A percentile compares a stretch with the other conserved stretches of the same genome.
Evolutionary conservation across 2,329 filamentous ascomycete genomes (phyloP).

Genomic region (Ophiosphaerella herpotricha): DNA sequence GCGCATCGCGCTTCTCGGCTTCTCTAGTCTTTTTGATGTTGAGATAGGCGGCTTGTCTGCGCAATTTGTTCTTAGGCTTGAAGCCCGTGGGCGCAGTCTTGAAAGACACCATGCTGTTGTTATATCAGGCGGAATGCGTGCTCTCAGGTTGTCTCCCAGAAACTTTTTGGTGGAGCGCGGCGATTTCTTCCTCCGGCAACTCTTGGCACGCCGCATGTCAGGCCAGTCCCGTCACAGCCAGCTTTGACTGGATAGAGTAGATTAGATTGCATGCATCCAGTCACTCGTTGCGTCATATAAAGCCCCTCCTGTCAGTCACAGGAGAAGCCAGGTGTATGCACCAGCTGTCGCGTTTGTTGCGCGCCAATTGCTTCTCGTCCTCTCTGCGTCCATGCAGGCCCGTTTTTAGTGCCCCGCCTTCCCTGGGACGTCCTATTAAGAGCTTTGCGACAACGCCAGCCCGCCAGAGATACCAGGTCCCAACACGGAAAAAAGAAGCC

Average conservation of each 20-base stretch:
- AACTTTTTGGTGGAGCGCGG: constrained; percentile 24
- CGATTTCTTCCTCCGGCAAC: constrained; percentile 15
- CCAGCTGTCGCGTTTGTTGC: constrained; percentile 45
- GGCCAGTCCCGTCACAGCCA: constrained; percentile 11
- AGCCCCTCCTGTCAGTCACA: constrained; percentile 1
- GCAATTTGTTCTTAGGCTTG: constrained; percentile 75
- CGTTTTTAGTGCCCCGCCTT: constrained; percentile 41
- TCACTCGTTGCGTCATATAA: neutral
- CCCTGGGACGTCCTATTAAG: constrained; percentile 35
- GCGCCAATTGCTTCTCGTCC: constrained; percentile 39
- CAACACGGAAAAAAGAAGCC: constrained; percentile 32
- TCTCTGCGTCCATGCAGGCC: constrained; percentile 27
- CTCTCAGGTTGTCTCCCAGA: neutral
- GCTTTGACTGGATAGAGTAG: constrained; percentile 3
- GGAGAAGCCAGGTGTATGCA: constrained; percentile 43
- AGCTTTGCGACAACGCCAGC: constrained; percentile 41
- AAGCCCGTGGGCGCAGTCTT: constrained; percentile 54
- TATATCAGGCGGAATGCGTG: neutral
- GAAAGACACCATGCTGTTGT: constrained; percentile 54
- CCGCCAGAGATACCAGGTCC: constrained; percentile 33
- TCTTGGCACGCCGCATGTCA: constrained; percentile 19
- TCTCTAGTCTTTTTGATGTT: constrained; percentile 78
- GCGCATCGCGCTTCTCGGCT: constrained; percentile 73
- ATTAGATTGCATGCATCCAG: neutral
- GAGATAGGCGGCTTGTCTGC: constrained; percentile 76